Evolutionary conservation across 495 filamentous ascomycete species (phyloP).

Genomic region (Baudoinia panamericana): DNA sequence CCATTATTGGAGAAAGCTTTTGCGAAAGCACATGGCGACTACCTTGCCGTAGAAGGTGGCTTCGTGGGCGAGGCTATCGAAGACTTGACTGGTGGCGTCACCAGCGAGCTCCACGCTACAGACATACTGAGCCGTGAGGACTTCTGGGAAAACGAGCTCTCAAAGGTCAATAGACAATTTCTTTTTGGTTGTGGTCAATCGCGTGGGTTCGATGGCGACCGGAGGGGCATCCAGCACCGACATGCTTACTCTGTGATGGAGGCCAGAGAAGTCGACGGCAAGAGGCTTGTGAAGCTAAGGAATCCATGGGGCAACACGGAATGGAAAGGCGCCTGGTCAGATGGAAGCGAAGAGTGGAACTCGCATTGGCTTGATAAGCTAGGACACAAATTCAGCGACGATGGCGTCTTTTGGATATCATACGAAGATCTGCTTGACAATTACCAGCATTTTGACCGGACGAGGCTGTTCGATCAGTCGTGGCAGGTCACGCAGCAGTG

Average conservation of each 20-base stretch:
- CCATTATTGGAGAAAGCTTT: conserved; percentile 89
- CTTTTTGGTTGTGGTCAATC: conserved; percentile 64
- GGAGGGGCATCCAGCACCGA: conserved; percentile 61
- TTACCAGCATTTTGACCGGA: conserved; percentile 71
- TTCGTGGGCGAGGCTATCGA: conserved; percentile 79
- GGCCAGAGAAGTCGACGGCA: conserved; percentile 59
- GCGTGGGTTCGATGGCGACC: conserved; percentile 38
- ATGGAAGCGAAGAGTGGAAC: conserved; percentile 85
- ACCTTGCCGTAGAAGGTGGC: conserved; percentile 66
- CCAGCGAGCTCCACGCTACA: conserved; percentile 60
- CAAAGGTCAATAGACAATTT: conserved; percentile 73
- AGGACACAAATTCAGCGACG: conserved; percentile 73
- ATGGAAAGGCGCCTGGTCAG: conserved; percentile 39
- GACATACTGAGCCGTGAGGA: conserved; percentile 75
- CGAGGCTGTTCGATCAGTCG: conserved; percentile 65
- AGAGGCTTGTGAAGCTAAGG: conserved; percentile 58
- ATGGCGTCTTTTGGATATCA: conserved; percentile 64
- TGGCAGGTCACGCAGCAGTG: conserved; percentile 76
- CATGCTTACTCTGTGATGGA: conserved; percentile 86
- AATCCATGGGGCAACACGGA: conserved; percentile 69
- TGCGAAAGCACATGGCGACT: conserved; percentile 86
- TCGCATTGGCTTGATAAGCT: conserved; percentile 70
- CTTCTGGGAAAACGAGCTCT: conserved; percentile 76
- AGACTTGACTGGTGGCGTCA: conserved; percentile 83
- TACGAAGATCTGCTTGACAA: conserved; percentile 72